Conservation (phyloP, 495 filamentous ascomycete genomes). For the Pyronema omphalodes region DNA sequence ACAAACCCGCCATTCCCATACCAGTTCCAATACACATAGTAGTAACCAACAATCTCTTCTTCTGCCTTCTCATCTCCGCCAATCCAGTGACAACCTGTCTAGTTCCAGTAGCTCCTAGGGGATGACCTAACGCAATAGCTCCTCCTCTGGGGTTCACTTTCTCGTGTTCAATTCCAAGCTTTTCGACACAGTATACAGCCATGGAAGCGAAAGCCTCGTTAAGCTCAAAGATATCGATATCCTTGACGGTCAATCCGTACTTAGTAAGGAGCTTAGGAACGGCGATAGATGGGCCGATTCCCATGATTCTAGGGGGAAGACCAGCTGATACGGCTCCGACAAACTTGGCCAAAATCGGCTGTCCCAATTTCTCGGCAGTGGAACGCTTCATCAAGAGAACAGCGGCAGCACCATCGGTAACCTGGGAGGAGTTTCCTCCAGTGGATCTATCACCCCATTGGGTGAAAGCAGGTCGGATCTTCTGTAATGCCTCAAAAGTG, state of each 20-base stretch:
- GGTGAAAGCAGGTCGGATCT: slow-evolving; percentile 83
- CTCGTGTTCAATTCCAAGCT: slow-evolving; percentile 52
- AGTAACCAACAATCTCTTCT: slow-evolving; percentile 68
- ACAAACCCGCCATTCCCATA: slow-evolving; percentile 70
- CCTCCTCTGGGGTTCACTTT: slow-evolving; percentile 85
- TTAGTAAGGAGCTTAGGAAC: slow-evolving; percentile 84
- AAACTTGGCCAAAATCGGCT: slow-evolving; percentile 90
- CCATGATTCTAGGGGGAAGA: slow-evolving; percentile 80
- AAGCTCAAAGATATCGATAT: slow-evolving; percentile 79
- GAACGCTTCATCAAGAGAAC: slow-evolving; percentile 87
- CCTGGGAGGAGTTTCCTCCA: slow-evolving; percentile 88
- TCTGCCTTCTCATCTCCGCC: slow-evolving; percentile 56
- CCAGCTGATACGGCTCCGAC: slow-evolving; percentile 81
- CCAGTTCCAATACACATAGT: slow-evolving; percentile 68
- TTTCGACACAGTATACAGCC: slow-evolving; percentile 80
- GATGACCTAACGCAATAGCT: slow-evolving; percentile 64
- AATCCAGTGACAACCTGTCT: slow-evolving; percentile 71
- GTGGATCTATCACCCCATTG: slow-evolving; percentile 74
- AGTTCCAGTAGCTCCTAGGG: slow-evolving; percentile 61
- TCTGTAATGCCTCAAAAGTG: slow-evolving; percentile 58
- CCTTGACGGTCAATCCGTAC: slow-evolving; percentile 57
- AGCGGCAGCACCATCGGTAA: slow-evolving; percentile 87
- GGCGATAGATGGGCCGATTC: slow-evolving; percentile 81
- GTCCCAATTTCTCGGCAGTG: slow-evolving; percentile 66
- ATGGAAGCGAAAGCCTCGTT: slow-evolving; percentile 98